Evolutionary conservation across 2,329 filamentous ascomycete species (phyloP), one percentile per base, ranked within the genome.

Genomic region (Botryotinia calthae): DNA sequence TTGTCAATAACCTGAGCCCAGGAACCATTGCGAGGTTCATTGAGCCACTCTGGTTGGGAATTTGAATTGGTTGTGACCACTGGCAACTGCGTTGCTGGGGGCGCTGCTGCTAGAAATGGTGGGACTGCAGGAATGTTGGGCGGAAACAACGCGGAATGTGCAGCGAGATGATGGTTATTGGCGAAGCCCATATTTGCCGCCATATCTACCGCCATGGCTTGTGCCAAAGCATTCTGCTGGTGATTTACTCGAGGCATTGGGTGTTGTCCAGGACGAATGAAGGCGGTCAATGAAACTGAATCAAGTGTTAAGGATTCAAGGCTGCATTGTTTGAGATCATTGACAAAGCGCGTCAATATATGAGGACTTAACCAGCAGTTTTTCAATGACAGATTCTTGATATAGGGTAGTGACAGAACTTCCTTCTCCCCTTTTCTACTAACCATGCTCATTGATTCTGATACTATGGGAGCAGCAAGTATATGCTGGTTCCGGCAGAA

Each of bases 301-400:
- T 91, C 86, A 2, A 93, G 82, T 14, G 85, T 85, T 25, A 93
- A 79, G 31, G 84, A 85, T 74, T 86, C 83, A 20, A 93, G 80
- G 2, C 80, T 83, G 12, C 81, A 79, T 8, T 82, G 78, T 31
- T 84, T 83, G 80, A 90, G 86, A 7, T 81, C 79, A 3, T 82
- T 81, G 73, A 90, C 81, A 69, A 90, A 84, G 18, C 84, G 82
- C 46, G 85, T 78, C 46, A 93, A 83, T 2, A 89, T 83, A 58
- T 86, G 83, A 0, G 91, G 90, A 4, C 86, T 86, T 20, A 89
- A 82, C 90, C 90, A 93, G 81, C 90, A 92, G 77, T 93, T 93
- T 76, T 88, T 88, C 14, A 93, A 82, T 0, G 86, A 89, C 3
- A 93, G 80, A 67, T 88, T 83, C 74, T 87, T 83, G 37, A 93